Evolutionary conservation across 2,329 filamentous ascomycete species (phyloP).

Genomic region (Colletotrichum endophyticum): DNA sequence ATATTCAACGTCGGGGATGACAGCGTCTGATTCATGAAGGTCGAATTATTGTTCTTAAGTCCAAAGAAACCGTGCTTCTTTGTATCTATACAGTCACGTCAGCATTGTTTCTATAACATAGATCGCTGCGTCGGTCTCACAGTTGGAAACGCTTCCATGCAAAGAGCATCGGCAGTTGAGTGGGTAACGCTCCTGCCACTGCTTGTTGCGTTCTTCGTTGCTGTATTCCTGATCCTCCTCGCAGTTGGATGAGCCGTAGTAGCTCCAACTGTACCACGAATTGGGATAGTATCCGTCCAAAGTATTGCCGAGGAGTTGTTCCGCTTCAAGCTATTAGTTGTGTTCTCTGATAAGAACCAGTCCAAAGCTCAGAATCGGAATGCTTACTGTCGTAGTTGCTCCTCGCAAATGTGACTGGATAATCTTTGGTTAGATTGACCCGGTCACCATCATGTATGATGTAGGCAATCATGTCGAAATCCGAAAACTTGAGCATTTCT

Average conservation of each 20-base stretch:
- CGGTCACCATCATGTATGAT: slow-evolving; percentile 28
- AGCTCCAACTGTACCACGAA: neutral
- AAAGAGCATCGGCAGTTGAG: neutral
- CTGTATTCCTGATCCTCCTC: neutral
- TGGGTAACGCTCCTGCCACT: neutral
- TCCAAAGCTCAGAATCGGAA: neutral
- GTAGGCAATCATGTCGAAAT: slow-evolving; percentile 23
- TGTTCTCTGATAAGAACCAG: accelerated
- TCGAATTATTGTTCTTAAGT: slow-evolving; percentile 6
- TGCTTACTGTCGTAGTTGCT: neutral
- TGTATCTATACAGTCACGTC: neutral
- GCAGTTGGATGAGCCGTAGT: neutral
- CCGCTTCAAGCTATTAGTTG: neutral
- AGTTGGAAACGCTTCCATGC: neutral
- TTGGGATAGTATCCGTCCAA: neutral
- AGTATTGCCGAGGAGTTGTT: neutral
- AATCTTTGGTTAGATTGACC: slow-evolving; percentile 20
- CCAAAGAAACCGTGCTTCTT: slow-evolving; percentile 23
- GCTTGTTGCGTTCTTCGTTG: too few relatives aligned
- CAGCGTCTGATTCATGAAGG: neutral
- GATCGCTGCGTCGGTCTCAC: neutral
- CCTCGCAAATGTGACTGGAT: neutral
- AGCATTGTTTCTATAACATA: neutral
- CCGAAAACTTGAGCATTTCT: slow-evolving; percentile 20
- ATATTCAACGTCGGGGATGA: slow-evolving; percentile 23